These are phyloP conservation scores for Dioszegia crocea DNA, from an alignment of 768 basidiomycete genomes.

Conservation along the genomic window DNA sequence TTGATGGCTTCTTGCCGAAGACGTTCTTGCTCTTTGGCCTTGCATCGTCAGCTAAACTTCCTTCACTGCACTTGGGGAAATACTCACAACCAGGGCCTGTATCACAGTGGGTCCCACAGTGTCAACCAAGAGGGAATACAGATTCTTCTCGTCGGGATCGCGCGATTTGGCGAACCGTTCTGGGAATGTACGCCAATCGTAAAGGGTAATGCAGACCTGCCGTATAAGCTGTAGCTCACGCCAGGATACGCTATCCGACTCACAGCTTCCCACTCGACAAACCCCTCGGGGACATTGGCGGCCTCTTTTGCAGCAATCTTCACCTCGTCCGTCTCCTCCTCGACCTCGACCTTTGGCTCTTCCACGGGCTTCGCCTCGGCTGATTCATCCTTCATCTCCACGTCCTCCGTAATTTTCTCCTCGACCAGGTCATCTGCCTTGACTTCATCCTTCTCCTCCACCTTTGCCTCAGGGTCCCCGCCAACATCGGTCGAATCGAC, in stretches of 20 bases:
- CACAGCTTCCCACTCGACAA: conserved; percentile 86
- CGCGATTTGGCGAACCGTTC: conserved; percentile 70
- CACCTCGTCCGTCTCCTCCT: conserved; percentile 54
- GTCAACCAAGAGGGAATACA: conserved; percentile 65
- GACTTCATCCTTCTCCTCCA: not conserved
- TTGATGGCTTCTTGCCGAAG: conserved; percentile 67
- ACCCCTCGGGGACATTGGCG: conserved; percentile 27
- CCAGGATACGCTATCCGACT: conserved; percentile 12
- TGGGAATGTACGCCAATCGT: conserved; percentile 78
- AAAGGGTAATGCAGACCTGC: conserved; percentile 75
- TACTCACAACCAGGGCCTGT: conserved; percentile 64
- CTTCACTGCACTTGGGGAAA: not conserved
- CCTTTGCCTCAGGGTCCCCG: no score
- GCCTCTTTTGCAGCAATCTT: conserved; percentile 30
- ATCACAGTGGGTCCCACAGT: conserved; percentile 68
- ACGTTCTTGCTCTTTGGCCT: conserved; percentile 46
- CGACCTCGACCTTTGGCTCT: conserved; percentile 4
- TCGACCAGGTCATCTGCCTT: not conserved
- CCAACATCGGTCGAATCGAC: not conserved
- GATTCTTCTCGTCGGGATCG: conserved; percentile 73
- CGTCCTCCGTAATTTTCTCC: not conserved
- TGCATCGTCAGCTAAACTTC: not conserved
- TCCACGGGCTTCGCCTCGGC: not conserved
- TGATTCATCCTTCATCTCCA: not conserved
- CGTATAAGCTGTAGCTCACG: not conserved